A percentile compares a stretch with the other conserved stretches of the same genome.
These are phyloP conservation scores for Phytophthora sp. DNA, from an alignment of 352 stramenopile species.

Conservation along the genomic window DNA sequence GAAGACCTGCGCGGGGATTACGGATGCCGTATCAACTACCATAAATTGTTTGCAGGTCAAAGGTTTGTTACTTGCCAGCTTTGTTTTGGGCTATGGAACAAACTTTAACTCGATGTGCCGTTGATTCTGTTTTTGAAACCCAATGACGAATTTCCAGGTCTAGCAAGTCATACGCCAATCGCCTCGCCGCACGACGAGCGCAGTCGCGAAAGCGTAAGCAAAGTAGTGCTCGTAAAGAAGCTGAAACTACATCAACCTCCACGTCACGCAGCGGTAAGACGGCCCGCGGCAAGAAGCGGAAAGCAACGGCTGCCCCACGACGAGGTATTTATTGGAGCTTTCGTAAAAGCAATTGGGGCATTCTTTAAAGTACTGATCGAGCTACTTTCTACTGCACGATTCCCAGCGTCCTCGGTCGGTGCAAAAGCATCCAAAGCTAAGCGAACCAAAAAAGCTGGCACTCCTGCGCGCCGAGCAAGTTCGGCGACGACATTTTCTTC, in stretches of 20 bases:
- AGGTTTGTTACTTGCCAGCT: conserved; percentile 40
- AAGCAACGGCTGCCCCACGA: conserved; percentile 21
- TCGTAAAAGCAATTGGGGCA: background rate
- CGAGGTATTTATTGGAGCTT: conserved; percentile 26
- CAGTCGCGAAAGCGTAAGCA: conserved; percentile 63
- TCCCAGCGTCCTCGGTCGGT: conserved; percentile 13
- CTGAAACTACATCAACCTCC: background rate
- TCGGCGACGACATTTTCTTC: conserved; percentile 25
- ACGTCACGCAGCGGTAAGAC: conserved; percentile 24
- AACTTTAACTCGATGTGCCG: too few relatives aligned
- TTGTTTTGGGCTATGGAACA: too few relatives aligned
- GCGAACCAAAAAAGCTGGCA: conserved; percentile 25
- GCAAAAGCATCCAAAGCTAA: conserved; percentile 34
- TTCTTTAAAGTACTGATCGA: background rate
- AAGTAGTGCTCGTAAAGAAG: conserved; percentile 20
- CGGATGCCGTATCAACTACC: conserved; percentile 70
- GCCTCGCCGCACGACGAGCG: conserved; percentile 39
- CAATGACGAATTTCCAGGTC: conserved; percentile 18
- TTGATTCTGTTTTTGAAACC: too few relatives aligned
- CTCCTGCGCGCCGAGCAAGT: conserved; percentile 39
- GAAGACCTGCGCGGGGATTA: conserved; percentile 61
- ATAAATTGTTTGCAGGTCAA: conserved; percentile 73
- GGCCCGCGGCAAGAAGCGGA: conserved; percentile 31
- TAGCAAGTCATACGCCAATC: conserved; percentile 62
- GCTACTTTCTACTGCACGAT: background rate